Evolutionary conservation across 2,329 filamentous ascomycete species (phyloP).

Genomic region (Teratosphaeriaceae sp.): DNA sequence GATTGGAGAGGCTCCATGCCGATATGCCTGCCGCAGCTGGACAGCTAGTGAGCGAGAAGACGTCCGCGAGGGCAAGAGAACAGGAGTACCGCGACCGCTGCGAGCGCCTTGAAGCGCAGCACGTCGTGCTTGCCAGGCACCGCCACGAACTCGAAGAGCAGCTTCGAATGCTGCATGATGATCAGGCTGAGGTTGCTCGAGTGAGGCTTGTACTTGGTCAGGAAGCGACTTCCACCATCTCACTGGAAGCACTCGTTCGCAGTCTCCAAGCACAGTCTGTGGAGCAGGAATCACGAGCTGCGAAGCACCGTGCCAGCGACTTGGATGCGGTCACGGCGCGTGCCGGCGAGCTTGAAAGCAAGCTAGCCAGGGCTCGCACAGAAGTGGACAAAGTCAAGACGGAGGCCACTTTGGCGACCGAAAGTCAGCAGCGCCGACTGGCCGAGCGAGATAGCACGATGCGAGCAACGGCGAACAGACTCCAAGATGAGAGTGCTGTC

Average conservation of each 20-base stretch:
- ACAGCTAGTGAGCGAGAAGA: constrained; percentile 77
- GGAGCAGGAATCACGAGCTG: constrained; percentile 61
- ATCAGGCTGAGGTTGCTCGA: constrained; percentile 71
- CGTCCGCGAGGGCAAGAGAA: constrained; percentile 64
- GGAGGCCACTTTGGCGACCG: constrained; percentile 74
- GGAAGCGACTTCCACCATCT: constrained; percentile 18
- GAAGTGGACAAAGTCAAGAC: constrained; percentile 73
- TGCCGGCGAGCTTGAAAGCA: constrained; percentile 75
- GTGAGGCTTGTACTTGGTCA: constrained; percentile 64
- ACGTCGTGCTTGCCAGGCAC: constrained; percentile 39
- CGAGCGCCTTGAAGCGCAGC: constrained; percentile 48
- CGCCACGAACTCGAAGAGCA: constrained; percentile 41
- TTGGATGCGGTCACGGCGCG: constrained; percentile 78
- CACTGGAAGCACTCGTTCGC: constrained; percentile 23
- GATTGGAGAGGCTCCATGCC: constrained; percentile 77
- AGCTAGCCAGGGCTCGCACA: constrained; percentile 62
- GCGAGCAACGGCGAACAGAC: constrained; percentile 56
- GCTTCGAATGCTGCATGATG: constrained; percentile 37
- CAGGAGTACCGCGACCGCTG: constrained; percentile 50
- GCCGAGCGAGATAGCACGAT: constrained; percentile 72
- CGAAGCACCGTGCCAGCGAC: constrained; percentile 71
- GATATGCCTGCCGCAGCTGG: constrained; percentile 76
- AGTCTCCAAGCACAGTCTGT: constrained; percentile 54
- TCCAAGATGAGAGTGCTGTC: constrained; percentile 45
- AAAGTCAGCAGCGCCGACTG: constrained; percentile 74